Evolutionary conservation across 2,329 filamentous ascomycete species (phyloP), one percentile per base, ranked within the genome.

Genomic region (Botrytis fragariae): DNA sequence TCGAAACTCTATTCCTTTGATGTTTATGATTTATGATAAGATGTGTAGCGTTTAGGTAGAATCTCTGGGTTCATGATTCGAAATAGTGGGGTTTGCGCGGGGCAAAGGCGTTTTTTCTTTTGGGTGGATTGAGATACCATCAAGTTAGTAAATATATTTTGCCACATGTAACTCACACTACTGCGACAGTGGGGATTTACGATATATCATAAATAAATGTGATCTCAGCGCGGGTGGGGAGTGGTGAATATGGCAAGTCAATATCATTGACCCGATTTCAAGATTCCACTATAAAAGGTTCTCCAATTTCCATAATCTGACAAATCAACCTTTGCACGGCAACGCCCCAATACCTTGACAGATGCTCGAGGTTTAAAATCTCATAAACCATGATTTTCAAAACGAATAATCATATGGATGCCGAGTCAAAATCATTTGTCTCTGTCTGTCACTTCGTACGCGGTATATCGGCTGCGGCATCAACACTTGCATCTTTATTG

Each of bases 131-230:
- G 4, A 29, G 14, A 29, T 29, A 57, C n/a, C 14, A 18, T 32
- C 1, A 29, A n/a, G 3, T 54, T 18, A 18, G n/a, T 8, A 3
- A 18, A 54, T 54, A 9, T 18, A 9, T 57, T 18, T 2, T 1
- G 0, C 7, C 0, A 0, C 5, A 29, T 8, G 6, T 57, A 29
- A 4, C 14, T 4, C 3, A 7, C 0, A 3, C 2, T 14, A 54
- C 3, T 29, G 12, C 0, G 6, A 29, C 0, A 29, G 14, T 7
- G 0, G 2, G 4, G 0, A 7, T 8, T 18, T 18, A 8, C n/a
- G 2, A 8, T 3, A 18, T 8, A 29, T n/a, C n/a, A n/a, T n/a
- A n/a, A n/a, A n/a, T 1, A 18, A 7, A 18, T 1, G 7, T 18
- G n/a, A 57, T n/a, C 0, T 57, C 6, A 18, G 16, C 7, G 14